phyloP scores from a whole-genome alignment of 345 rosid species.

The Moringa oleifera region DNA sequence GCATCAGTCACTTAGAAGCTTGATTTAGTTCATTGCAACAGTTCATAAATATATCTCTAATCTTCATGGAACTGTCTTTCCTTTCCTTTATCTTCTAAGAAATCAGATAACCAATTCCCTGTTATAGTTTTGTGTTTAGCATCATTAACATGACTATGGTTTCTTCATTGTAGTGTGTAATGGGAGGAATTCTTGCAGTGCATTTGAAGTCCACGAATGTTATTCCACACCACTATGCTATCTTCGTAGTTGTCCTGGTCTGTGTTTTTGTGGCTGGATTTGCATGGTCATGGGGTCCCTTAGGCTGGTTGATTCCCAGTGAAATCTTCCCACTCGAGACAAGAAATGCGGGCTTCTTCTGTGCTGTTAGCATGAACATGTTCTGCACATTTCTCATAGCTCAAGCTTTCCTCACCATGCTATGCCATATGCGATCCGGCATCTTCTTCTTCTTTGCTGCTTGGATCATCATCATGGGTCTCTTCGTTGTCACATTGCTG shows the following conservation, averaged over 20 bases:
- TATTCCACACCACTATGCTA: conserved; percentile 20
- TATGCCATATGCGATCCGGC: conserved; percentile 39
- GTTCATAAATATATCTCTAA: too few relatives aligned
- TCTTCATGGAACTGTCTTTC: too few relatives aligned
- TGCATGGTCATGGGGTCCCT: conserved; percentile 85
- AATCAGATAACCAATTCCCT: too few relatives aligned
- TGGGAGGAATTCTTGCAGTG: conserved; percentile 33
- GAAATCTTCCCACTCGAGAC: conserved; percentile 58
- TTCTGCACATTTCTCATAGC: conserved; percentile 48
- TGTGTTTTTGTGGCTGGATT: conserved; percentile 47
- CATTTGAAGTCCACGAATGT: conserved; percentile 17
- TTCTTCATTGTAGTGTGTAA: conserved; percentile 20
- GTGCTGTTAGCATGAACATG: conserved; percentile 52
- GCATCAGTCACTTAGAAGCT: too few relatives aligned
- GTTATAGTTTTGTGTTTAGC: too few relatives aligned
- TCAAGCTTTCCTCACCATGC: conserved; percentile 50
- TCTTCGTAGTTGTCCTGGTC: conserved; percentile 34
- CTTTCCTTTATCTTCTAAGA: too few relatives aligned
- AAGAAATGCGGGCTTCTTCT: conserved; percentile 45
- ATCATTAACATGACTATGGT: too few relatives aligned
- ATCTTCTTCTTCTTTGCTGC: conserved; percentile 57
- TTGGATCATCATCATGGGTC: conserved; percentile 30
- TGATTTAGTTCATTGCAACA: too few relatives aligned
- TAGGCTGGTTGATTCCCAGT: conserved; percentile 64
- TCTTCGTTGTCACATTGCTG: conserved; percentile 24